Percentiles rank a stretch among this genome's conserved stretches.
Evolutionary conservation across 768 basidiomycete genomes (phyloP).

Genomic region (Rhodosporidiobolus odoratus): DNA sequence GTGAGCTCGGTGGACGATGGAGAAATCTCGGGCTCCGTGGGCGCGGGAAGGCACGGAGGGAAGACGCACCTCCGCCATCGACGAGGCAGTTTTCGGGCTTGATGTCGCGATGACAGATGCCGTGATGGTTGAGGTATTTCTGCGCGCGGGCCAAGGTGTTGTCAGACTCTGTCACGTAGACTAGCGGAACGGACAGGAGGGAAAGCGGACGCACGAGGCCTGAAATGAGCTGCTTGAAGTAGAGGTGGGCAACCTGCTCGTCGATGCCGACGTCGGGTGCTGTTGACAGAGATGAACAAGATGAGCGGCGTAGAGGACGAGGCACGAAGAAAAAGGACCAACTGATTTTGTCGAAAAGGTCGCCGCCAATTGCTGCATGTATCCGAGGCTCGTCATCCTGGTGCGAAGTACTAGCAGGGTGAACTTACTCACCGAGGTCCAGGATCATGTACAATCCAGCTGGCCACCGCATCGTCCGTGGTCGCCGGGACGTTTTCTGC

Average conservation of each 20-base stretch:
- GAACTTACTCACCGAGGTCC: conserved; percentile 54
- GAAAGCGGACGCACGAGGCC: conserved; percentile 63
- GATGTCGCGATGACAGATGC: conserved; percentile 91
- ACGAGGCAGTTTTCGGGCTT: conserved; percentile 95
- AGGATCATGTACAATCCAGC: conserved; percentile 88
- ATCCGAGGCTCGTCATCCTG: not conserved
- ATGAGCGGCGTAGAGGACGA: not conserved
- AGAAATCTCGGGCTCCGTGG: not conserved
- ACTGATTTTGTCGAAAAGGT: conserved; percentile 99
- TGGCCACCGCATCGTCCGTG: conserved; percentile 50
- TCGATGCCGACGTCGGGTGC: conserved; percentile 84
- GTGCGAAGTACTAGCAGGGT: not conserved
- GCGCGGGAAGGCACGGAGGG: not conserved
- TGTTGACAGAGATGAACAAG: conserved; percentile 45
- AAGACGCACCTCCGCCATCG: conserved; percentile 60
- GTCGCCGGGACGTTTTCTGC: too few relatives aligned
- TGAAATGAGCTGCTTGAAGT: conserved; percentile 75
- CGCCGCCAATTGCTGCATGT: conserved; percentile 71
- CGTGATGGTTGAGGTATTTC: conserved; percentile 79
- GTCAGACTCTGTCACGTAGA: not conserved
- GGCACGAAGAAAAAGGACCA: not conserved
- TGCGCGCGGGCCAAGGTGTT: conserved; percentile 43
- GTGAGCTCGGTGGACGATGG: not conserved
- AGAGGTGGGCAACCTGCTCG: conserved; percentile 81
- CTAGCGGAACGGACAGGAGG: not conserved